phyloP scores from a whole-genome alignment of 495 filamentous ascomycete species.

The Xylaria nigripes region DNA sequence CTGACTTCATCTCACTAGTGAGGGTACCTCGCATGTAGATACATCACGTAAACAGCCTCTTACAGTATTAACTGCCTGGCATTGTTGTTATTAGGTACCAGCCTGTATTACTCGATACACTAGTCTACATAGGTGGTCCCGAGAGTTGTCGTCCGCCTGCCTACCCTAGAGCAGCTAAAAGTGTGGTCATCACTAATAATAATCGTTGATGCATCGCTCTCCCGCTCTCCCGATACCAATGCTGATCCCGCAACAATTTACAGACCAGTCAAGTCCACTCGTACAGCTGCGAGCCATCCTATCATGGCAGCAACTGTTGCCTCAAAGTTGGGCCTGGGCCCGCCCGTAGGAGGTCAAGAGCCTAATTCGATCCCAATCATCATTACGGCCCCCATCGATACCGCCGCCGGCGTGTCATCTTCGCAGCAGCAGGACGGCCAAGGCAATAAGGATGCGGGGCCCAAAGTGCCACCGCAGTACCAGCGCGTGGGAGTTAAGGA shows the following conservation, averaged over 20 bases:
- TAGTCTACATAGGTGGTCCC: background rate
- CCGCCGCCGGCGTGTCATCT: background rate
- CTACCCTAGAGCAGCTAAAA: background rate
- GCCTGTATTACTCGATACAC: background rate
- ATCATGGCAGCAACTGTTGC: slow-evolving; percentile 27
- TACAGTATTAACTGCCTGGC: background rate
- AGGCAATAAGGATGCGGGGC: slow-evolving; percentile 13
- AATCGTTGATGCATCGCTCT: slow-evolving; percentile 9
- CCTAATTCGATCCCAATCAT: slow-evolving; percentile 8
- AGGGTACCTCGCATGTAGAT: no score
- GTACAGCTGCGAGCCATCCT: background rate
- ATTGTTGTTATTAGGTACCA: background rate
- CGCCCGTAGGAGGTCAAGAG: slow-evolving; percentile 16
- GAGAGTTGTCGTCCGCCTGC: background rate
- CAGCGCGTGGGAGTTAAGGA: slow-evolving; percentile 49
- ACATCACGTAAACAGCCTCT: background rate
- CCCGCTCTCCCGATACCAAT: slow-evolving; percentile 4
- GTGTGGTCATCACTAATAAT: background rate
- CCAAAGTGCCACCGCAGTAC: slow-evolving; percentile 25
- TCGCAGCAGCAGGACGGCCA: slow-evolving; percentile 7
- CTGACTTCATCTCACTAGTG: background rate
- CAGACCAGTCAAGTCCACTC: slow-evolving; percentile 1
- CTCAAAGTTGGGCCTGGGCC: slow-evolving; percentile 17
- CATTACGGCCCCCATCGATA: background rate
- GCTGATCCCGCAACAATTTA: slow-evolving; percentile 7